phyloP scores from a whole-genome alignment of 805 yeast genomes.

The Hanseniaspora jakobsenii region DNA sequence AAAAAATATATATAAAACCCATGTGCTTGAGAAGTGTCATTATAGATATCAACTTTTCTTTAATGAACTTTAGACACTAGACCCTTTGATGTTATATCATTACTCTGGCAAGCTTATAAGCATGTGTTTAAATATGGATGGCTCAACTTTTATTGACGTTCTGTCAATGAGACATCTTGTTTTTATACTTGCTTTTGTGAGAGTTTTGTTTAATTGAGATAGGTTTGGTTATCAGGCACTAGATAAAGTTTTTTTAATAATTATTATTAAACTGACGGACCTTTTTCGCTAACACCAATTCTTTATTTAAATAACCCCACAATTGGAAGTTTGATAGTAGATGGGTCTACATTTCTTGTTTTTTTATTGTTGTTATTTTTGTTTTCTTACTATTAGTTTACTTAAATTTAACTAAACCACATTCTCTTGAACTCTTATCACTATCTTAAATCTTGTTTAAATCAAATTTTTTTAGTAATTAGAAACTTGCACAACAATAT shows the following conservation, averaged over 20 bases:
- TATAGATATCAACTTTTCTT: constrained; percentile 10
- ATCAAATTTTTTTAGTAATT: neutral
- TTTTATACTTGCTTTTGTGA: constrained; percentile 1
- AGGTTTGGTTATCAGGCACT: too few relatives aligned
- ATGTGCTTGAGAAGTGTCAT: constrained; percentile 9
- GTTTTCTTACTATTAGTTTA: neutral
- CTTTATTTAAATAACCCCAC: constrained; percentile 14
- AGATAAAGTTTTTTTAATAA: constrained; percentile 5
- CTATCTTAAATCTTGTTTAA: neutral
- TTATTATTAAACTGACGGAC: too few relatives aligned
- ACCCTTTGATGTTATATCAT: too few relatives aligned
- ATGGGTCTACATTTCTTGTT: constrained; percentile 14
- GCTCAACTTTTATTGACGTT: constrained; percentile 13
- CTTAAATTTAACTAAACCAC: neutral
- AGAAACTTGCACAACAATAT: too few relatives aligned
- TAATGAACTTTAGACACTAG: too few relatives aligned
- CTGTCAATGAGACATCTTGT: constrained; percentile 6
- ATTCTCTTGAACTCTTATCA: neutral
- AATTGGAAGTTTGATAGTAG: constrained; percentile 17
- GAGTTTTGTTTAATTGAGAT: too few relatives aligned
- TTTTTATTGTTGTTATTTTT: neutral
- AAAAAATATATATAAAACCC: neutral
- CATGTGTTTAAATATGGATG: neutral
- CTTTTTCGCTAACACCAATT: constrained; percentile 17
- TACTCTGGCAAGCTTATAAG: too few relatives aligned